Evolutionary conservation across 2,329 filamentous ascomycete species (phyloP).

Genomic region (Exophiala sp.): DNA sequence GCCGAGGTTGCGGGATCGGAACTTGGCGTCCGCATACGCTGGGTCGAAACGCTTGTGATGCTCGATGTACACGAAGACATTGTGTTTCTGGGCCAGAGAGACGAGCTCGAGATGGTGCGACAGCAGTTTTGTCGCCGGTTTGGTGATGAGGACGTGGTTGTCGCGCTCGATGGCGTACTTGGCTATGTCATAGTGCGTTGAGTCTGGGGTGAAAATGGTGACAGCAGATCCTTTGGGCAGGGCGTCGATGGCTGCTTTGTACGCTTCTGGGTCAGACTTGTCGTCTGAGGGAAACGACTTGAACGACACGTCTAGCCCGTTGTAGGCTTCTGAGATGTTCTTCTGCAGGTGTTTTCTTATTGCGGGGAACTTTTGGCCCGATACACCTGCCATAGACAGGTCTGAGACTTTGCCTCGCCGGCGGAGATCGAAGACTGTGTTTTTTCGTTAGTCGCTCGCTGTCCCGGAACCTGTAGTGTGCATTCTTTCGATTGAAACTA

Average conservation of each 20-base stretch:
- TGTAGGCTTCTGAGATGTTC: constrained; percentile 86
- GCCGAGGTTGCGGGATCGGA: constrained; percentile 69
- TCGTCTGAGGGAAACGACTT: constrained; percentile 76
- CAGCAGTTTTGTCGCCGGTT: constrained; percentile 84
- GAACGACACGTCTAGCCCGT: constrained; percentile 82
- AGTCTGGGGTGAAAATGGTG: constrained; percentile 93
- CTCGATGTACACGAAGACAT: constrained; percentile 88
- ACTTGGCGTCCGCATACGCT: constrained; percentile 75
- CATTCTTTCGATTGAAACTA: neutral
- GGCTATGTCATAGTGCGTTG: constrained; percentile 88
- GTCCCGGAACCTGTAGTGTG: neutral
- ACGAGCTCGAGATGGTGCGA: constrained; percentile 75
- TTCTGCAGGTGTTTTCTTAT: constrained; percentile 86
- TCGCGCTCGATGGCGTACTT: constrained; percentile 84
- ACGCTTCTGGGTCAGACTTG: constrained; percentile 69
- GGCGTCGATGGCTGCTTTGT: constrained; percentile 83
- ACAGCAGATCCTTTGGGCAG: constrained; percentile 77
- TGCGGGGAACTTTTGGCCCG: constrained; percentile 83
- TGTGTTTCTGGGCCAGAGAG: constrained; percentile 65
- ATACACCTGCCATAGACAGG: constrained; percentile 84
- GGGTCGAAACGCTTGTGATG: constrained; percentile 97
- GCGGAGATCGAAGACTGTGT: constrained; percentile 60
- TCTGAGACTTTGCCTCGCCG: constrained; percentile 82
- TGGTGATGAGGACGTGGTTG: constrained; percentile 89
- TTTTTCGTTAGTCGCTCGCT: neutral